These are phyloP conservation scores for Periconia sp. DNA, from an alignment of 2,329 filamentous ascomycete genomes.

Conservation along the genomic window DNA sequence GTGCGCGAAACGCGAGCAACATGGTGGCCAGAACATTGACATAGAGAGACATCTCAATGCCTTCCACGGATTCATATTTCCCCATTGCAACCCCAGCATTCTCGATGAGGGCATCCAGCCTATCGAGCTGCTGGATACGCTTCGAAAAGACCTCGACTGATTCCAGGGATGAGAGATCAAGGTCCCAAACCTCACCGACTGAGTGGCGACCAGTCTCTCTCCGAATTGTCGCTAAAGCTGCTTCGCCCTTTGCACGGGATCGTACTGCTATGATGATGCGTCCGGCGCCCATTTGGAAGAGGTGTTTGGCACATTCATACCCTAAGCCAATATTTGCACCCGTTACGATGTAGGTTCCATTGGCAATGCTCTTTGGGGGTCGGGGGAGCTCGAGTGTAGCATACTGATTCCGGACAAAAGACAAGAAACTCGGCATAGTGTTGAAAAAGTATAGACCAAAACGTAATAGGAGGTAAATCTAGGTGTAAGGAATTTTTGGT, in stretches of 20 bases:
- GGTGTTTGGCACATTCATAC: slow-evolving; percentile 10
- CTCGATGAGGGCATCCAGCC: slow-evolving; percentile 30
- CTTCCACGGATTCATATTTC: slow-evolving; percentile 18
- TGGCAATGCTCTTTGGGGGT: background rate
- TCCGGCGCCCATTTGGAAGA: background rate
- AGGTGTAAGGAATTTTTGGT: background rate
- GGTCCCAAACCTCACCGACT: slow-evolving; percentile 24
- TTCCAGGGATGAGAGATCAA: slow-evolving; percentile 25
- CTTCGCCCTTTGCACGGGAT: background rate
- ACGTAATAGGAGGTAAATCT: background rate
- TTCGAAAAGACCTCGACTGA: slow-evolving; percentile 19
- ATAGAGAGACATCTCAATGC: slow-evolving; percentile 49
- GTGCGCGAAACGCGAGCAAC: slow-evolving; percentile 54
- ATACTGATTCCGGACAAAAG: background rate
- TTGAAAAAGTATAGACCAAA: background rate
- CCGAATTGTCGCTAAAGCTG: background rate
- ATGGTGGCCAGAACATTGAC: slow-evolving; percentile 59
- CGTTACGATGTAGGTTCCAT: slow-evolving; percentile 9
- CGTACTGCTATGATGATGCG: slow-evolving; percentile 1
- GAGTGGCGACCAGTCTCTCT: background rate
- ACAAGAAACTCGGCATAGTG: background rate
- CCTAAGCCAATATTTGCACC: slow-evolving; percentile 17
- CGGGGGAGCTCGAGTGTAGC: background rate
- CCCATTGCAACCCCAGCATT: slow-evolving; percentile 34
- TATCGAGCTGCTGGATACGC: slow-evolving; percentile 6